These are phyloP conservation scores for Torulaspora franciscae DNA, from an alignment of 805 yeast species.

Conservation along the genomic window DNA sequence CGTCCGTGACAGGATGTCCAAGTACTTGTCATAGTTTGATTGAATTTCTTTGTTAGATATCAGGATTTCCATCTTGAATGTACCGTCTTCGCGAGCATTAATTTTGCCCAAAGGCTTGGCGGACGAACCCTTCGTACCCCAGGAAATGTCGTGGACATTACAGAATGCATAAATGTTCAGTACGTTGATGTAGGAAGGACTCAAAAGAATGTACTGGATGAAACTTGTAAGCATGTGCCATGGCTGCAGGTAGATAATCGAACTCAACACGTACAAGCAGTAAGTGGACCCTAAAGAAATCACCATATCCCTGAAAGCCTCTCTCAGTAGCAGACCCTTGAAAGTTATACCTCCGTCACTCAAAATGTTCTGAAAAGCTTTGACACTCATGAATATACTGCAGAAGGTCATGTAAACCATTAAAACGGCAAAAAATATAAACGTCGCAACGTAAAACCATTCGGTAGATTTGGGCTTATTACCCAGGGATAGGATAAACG, in stretches of 20 bases:
- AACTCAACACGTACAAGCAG: slow-evolving; percentile 69
- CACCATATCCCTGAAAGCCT: slow-evolving; percentile 77
- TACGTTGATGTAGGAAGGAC: slow-evolving; percentile 88
- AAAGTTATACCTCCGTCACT: slow-evolving; percentile 37
- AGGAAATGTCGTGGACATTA: slow-evolving; percentile 91
- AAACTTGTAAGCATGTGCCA: slow-evolving; percentile 89
- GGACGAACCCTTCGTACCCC: slow-evolving; percentile 93
- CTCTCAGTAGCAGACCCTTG: slow-evolving; percentile 50
- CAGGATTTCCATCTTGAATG: slow-evolving; percentile 66
- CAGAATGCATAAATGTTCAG: slow-evolving; percentile 93
- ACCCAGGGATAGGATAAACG: slow-evolving; percentile 88
- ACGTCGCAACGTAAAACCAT: slow-evolving; percentile 67
- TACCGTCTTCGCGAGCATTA: slow-evolving; percentile 59
- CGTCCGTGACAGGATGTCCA: slow-evolving; percentile 48
- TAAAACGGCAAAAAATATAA: slow-evolving; percentile 73
- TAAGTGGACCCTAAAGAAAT: slow-evolving; percentile 86
- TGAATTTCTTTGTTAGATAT: slow-evolving; percentile 75
- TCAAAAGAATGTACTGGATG: slow-evolving; percentile 71
- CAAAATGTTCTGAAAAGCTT: slow-evolving; percentile 53
- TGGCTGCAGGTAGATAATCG: slow-evolving; percentile 81
- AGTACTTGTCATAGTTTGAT: slow-evolving; percentile 59
- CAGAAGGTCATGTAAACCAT: slow-evolving; percentile 90
- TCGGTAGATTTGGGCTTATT: slow-evolving; percentile 91
- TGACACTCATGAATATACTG: slow-evolving; percentile 72
- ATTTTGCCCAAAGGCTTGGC: slow-evolving; percentile 80